Base-by-base conservation (phyloP, 208 protist species). In the Wallacemonas rigidus region DNA sequence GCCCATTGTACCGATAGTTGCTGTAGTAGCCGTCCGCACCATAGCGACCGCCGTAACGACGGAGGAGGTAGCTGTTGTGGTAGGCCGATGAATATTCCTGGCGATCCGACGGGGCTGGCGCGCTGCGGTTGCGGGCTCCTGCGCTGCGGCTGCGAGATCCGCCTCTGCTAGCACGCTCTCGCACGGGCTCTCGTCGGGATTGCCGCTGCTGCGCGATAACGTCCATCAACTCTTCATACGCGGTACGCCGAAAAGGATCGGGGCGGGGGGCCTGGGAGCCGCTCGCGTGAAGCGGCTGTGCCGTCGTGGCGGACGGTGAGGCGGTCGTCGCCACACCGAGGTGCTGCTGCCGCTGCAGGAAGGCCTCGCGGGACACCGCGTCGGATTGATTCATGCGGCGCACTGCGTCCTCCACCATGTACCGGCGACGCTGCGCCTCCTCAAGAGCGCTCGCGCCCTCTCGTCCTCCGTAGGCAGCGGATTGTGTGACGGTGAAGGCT, bases 401-500 rank as follows among this genome's bases (percentile, higher is more conserved):
- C 15, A 91, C 76, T 0, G 87, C 81, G 35, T 90, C 83, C 5
- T 82, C 72, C n/a, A 92, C 76, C 48, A 68, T 75, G 39, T 67
- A 51, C 14, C 85, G 85, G 9, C 87, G 82, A 45, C 75, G 82
- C 74, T 90, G 83, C 48, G 81, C 79, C n/a, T 74, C 47, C 0
- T 74, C 44, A 7, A 79, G 53, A 6, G 74, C 61, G 17, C 67
- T 54, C 9, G 72, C 69, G 14, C 63, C 61, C 44, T 75, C 65
- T 1, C 58, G 63, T 5, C 80, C 80, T 35, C 80, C 86, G 74
- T 90, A 93, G 12, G 80, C 87, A 12, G 69, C 54, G 35, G 87
- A 91, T 64, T 95, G 91, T 38, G 87, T 85, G 36, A 95, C 8
- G 11, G 88, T 95, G 81, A 95, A 93, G 58, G 91, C 86, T 8